A percentile compares a stretch with the other conserved stretches of the same genome.
Evolutionary conservation across 1,284 basidiomycete species (phyloP).

Genomic region (Heterobasidion parviporum): DNA sequence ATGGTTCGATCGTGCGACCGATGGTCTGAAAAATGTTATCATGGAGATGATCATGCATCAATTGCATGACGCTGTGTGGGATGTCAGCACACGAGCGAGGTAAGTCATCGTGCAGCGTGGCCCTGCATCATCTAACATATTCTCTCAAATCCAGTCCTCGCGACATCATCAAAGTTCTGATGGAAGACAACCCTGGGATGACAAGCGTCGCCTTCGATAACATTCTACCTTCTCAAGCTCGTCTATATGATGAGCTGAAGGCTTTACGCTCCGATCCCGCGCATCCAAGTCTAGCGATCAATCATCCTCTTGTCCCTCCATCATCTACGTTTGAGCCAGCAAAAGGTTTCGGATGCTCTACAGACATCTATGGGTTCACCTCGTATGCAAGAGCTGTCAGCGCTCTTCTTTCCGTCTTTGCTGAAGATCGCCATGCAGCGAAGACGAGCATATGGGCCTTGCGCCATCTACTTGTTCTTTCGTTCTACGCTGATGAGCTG

Average conservation of each 20-base stretch:
- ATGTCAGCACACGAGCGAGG: slow-evolving; percentile 8
- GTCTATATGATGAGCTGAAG: slow-evolving; percentile 41
- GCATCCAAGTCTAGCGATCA: slow-evolving; percentile 52
- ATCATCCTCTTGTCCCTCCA: slow-evolving; percentile 54
- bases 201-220: slow-evolving; percentile 29
- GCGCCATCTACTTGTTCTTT: slow-evolving; percentile 53
- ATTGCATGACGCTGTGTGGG: background rate
- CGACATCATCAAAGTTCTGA: slow-evolving; percentile 28
- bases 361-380: slow-evolving; percentile 44
- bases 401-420: slow-evolving; percentile 53
- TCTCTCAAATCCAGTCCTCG: slow-evolving; percentile 30
- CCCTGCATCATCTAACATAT: background rate
- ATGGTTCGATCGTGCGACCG: no score
- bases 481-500: slow-evolving; percentile 48
- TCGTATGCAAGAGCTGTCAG: slow-evolving; percentile 58
- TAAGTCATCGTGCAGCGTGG: background rate
- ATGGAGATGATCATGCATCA: background rate
- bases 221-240: slow-evolving; percentile 41
- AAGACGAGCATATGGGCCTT: slow-evolving; percentile 55
- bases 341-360: slow-evolving; percentile 5
- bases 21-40: no score
- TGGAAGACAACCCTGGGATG: slow-evolving; percentile 2
- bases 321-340: slow-evolving; percentile 17
- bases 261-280: slow-evolving; percentile 38
- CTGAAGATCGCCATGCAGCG: slow-evolving; percentile 54